These are phyloP conservation scores for Fusarium tuaranense DNA, from an alignment of 2,329 filamentous ascomycete species.

Conservation along the genomic window DNA sequence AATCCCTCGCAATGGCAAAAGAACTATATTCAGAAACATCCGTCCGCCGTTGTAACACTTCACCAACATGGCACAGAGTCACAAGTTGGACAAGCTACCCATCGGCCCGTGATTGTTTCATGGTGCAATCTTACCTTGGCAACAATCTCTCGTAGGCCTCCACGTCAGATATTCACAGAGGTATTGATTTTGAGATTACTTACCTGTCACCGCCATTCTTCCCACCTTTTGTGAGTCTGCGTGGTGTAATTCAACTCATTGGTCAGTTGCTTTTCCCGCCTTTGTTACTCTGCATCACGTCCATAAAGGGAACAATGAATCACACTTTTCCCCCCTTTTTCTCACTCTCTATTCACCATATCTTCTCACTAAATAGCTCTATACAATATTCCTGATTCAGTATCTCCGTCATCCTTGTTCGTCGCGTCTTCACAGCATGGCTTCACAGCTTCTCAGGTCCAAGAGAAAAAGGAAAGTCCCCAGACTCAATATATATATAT, in stretches of 20 bases:
- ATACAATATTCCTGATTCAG: neutral
- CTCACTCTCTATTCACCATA: neutral
- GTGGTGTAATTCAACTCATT: neutral
- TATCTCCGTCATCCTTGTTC: neutral
- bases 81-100: neutral
- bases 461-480: neutral
- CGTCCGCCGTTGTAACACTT: neutral
- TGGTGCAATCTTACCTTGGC: neutral
- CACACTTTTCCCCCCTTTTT: neutral
- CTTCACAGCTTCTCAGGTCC: neutral
- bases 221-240: neutral
- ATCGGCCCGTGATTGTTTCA: slow-evolving; percentile 5
- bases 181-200: neutral
- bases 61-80: neutral
- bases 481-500: neutral
- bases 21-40: neutral
- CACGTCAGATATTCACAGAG: neutral
- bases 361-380: neutral
- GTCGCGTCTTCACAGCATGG: neutral
- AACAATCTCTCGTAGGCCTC: neutral
- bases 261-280: neutral
- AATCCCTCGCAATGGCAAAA: neutral
- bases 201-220: neutral
- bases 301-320: neutral
- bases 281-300: neutral